phyloP scores from a whole-genome alignment of 2,329 filamentous ascomycete genomes.

The Diaporthe longicolla region DNA sequence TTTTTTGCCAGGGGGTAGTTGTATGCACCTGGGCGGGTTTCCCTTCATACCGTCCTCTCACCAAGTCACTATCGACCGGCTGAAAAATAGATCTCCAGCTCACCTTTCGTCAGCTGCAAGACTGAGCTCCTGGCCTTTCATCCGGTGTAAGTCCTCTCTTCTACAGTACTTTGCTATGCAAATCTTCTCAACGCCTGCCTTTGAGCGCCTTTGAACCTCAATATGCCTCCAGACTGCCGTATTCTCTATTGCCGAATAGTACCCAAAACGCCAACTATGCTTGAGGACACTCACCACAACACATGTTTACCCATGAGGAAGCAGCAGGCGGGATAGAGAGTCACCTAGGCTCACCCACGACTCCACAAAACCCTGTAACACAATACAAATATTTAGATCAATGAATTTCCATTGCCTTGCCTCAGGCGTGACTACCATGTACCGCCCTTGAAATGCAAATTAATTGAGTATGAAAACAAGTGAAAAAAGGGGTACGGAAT shows the following conservation, averaged over 20 bases:
- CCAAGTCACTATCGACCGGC: neutral
- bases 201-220: neutral
- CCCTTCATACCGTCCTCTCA: neutral
- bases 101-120: neutral
- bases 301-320: neutral
- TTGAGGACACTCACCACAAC: neutral
- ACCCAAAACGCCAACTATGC: neutral
- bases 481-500: neutral
- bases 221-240: neutral
- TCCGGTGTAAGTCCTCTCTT: neutral
- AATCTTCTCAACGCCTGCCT: neutral
- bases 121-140: neutral
- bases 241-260: neutral
- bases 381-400: slow-evolving; percentile 6
- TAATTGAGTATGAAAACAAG: neutral
- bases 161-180: neutral
- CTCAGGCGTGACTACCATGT: slow-evolving; percentile 12
- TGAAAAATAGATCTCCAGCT: neutral
- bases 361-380: slow-evolving; percentile 19
- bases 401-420: slow-evolving; percentile 25
- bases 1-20: neutral
- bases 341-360: neutral
- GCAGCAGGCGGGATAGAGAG: neutral
- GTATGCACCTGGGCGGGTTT: no score
- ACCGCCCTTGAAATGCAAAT: slow-evolving; percentile 10